These are phyloP conservation scores for Zygosaccharomyces sapae DNA, from an alignment of 1,139 yeast species.

Conservation along the genomic window DNA sequence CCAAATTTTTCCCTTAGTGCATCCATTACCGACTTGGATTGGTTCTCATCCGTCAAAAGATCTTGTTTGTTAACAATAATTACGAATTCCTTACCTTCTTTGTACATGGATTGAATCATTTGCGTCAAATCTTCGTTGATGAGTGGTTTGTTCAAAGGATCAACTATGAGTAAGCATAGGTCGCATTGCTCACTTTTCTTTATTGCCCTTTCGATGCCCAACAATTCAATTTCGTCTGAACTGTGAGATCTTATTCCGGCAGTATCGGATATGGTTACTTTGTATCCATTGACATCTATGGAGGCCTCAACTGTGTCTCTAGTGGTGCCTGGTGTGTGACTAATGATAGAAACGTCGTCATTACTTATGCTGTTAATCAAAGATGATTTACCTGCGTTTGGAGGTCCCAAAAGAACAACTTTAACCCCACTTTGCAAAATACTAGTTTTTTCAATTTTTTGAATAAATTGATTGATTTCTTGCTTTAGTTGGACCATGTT, in stretches of 20 bases:
- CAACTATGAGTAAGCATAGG: constrained; percentile 50
- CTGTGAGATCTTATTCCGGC: constrained; percentile 75
- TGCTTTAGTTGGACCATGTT: constrained; percentile 42
- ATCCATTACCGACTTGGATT: constrained; percentile 26
- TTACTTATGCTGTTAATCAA: constrained; percentile 67
- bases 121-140: constrained; percentile 22
- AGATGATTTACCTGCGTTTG: constrained; percentile 95
- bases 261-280: constrained; percentile 82
- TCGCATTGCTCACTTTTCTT: constrained; percentile 54
- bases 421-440: constrained; percentile 70
- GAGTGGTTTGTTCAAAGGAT: constrained; percentile 28
- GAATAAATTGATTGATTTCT: constrained; percentile 49
- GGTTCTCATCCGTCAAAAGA: constrained; percentile 38
- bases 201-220: constrained; percentile 80
- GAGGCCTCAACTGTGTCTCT: constrained; percentile 83
- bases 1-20: constrained; percentile 27
- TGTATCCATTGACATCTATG: constrained; percentile 76
- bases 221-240: constrained; percentile 62
- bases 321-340: constrained; percentile 91
- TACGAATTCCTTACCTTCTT: constrained; percentile 38
- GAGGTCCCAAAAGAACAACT: constrained; percentile 78
- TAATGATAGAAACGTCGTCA: constrained; percentile 86
- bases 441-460: constrained; percentile 55
- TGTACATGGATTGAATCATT: constrained; percentile 32
- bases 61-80: constrained; percentile 63